Base-by-base conservation (phyloP, 139 green algal species). In the Coelastrella sp. region DNA sequence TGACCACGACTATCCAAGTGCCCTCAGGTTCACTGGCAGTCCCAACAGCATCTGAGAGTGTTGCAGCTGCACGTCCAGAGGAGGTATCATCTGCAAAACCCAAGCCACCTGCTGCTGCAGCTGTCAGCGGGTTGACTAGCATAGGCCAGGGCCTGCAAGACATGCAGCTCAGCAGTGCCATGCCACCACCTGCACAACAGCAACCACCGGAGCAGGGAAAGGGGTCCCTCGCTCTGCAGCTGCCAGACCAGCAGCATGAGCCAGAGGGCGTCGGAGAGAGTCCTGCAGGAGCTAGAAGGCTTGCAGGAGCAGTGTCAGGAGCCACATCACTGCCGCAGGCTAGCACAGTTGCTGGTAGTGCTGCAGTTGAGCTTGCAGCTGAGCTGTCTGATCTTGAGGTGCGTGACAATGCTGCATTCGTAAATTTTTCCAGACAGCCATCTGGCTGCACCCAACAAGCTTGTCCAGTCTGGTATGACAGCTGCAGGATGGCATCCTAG, bases 81-180 rank as follows among this genome's bases (percentile, higher is more conserved):
- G 76, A 16, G 22, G 7, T 23, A n/a, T 22, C 47, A 14, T 11
- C 54, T 47, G 78, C 78, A 32, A 10, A 7, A 23, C 2, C 8
- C 78, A 71, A 5, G 1, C 56, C 11, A 14, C 78, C 56, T 32
- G 78, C 78, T 56, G 54, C 78, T 32, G 32, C 32, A 47, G 78
- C 78, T 65, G 78, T 58, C 54, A 84, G 78, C 17, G 78, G 78
- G 16, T 16, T 66, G 78, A 84, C 54, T 10, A 84, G 78, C 47
- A 23, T 84, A 3, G 78, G 78, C 5, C 5, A 68, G 17, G 56
- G 17, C 17, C 13, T 84, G 78, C 23, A 57, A 32, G 78, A 22
- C 10, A 65, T 84, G 78, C 56, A 68, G 78, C 78, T 84, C 19
- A 59, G 2, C 11, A 82, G 3, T 23, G n/a, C n/a, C 22, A 23